Base-by-base conservation (phyloP, 352 stramenopile genomes). In the Globisporangium barbulae region DNA sequence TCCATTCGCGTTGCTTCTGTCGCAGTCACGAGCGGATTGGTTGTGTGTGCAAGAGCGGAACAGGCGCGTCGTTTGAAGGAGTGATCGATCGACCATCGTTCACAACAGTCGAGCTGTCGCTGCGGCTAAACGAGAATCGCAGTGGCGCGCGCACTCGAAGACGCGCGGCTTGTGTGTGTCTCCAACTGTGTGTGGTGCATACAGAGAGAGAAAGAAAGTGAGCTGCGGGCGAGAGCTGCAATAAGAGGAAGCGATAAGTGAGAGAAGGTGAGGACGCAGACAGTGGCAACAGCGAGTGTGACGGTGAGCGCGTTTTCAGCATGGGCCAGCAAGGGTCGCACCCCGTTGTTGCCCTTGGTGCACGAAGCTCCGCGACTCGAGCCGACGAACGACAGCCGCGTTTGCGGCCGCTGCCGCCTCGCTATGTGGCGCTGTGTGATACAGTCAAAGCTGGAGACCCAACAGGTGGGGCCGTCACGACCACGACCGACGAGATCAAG, bases 251-350 rank as follows among this genome's bases (percentile, higher is more conserved):
- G 53, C 5, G 41, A 47, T 1, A 44, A 59, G 5, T 13, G 53
- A 8, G 31, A 41, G 31, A 47, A 28, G 7, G 10, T 21, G 39
- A 52, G 22, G 15, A 37, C 39, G 49, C 13, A 25, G 50, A 7
- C 13, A 22, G n/a, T 41, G n/a, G 2, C 13, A n/a, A 56, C 12
- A 21, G 47, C 5, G 41, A 19, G 53, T 3, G 44, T n/a, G n/a
- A 54, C 39, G 33, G 35, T 35, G 49, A 41, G 1, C 35, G 13
- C 49, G n/a, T 35, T 25, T 28, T 15, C 21, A 58, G 9, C 3
- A 93, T 93, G 83, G 81, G 83, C 39, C 83, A 93, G 61, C 80
- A 82, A 44, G 65, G 67, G 62, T 90, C 81, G 45, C 65, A 62
- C 61, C 25, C 54, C 5, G 47, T 45, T 22, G 55, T 66, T 50